Evolutionary conservation across 345 rosid species (phyloP), one percentile per base, ranked within the genome.

Genomic region (Heritiera fomes): DNA sequence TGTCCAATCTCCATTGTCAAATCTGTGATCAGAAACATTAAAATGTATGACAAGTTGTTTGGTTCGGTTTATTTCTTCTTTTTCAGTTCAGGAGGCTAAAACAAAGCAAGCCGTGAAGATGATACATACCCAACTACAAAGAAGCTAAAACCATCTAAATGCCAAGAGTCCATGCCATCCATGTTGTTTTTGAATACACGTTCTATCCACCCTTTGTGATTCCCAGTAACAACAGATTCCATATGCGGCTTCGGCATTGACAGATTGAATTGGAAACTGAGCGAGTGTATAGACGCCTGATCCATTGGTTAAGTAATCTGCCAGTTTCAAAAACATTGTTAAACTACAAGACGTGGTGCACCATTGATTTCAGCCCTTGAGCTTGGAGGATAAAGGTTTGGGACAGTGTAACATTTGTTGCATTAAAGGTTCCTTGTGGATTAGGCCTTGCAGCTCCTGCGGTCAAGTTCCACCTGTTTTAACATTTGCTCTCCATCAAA

Each of bases 401-500:
- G 13, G 87, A 71, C 20, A 84, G 4, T 32, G 83, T 88, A 71
- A 87, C 89, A 67, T 91, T 86, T 34, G 88, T 53, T 43, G 87
- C 89, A 47, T 85, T 89, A 78, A 91, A 91, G 20, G 89, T 85
- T 79, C 91, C 91, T 74, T 91, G 94, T 50, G 88, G 91, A 9
- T 89, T 84, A 6, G 92, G 92, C 87, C 94, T 86, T 0, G 92
- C 91, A 40, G 94, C 91, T 56, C 92, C 94, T 12, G 89, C 11
- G 0, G 90, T 91, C 84, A 87, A 5, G 80, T 88, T 89, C 94
- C 92, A 90, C 79, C 91, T 90, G 30, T 56, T 52, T 15, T 65
- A 14, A 38, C 47, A 65, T 38, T 10, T 28, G 13, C 4, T 12
- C 20, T 14, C 10, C 0, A 50, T 50, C 53, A 50, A 50, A 12